Percentiles rank a stretch among this genome's conserved stretches.
Conservation (phyloP, 2,329 filamentous ascomycete genomes). For the Aspergillus sp. region DNA sequence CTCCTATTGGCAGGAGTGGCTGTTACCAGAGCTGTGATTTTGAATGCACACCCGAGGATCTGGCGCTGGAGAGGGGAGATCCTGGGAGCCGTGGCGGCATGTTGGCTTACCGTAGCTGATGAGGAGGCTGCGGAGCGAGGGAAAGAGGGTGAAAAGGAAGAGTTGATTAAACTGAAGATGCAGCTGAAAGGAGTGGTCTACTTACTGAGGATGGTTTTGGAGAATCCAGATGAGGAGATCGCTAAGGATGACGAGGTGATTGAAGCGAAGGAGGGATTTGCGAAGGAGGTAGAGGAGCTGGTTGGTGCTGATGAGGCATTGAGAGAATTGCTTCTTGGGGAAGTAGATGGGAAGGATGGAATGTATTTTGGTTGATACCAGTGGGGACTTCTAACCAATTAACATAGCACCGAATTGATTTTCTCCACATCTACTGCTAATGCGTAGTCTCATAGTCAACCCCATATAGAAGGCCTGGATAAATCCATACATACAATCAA, state of each 20-base stretch:
- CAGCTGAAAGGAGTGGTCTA: constrained; percentile 32
- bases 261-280: constrained; percentile 32
- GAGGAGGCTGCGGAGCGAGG: constrained; percentile 29
- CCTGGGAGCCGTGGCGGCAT: constrained; percentile 61
- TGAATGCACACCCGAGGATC: constrained; percentile 71
- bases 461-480: too few species aligned
- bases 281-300: constrained; percentile 37
- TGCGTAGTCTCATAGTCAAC: too few species aligned
- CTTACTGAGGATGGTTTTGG: constrained; percentile 34
- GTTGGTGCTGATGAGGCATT: constrained; percentile 40
- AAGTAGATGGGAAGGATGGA: constrained; percentile 23
- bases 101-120: constrained; percentile 60
- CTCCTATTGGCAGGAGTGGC: constrained; percentile 57
- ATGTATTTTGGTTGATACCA: constrained; percentile 16
- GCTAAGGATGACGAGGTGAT: constrained; percentile 22
- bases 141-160: neutral
- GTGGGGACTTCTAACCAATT: too few species aligned
- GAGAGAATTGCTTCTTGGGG: constrained; percentile 28
- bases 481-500: too few species aligned
- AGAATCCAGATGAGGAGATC: constrained; percentile 25
- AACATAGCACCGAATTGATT: too few species aligned
- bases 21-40: constrained; percentile 60
- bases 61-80: constrained; percentile 64
- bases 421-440: too few species aligned
- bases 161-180: constrained; percentile 22